A percentile compares a stretch with the other conserved stretches of the same genome.
Evolutionary conservation across 805 yeast species (phyloP).

Genomic region (Zygosaccharomyces pseudorouxii): DNA sequence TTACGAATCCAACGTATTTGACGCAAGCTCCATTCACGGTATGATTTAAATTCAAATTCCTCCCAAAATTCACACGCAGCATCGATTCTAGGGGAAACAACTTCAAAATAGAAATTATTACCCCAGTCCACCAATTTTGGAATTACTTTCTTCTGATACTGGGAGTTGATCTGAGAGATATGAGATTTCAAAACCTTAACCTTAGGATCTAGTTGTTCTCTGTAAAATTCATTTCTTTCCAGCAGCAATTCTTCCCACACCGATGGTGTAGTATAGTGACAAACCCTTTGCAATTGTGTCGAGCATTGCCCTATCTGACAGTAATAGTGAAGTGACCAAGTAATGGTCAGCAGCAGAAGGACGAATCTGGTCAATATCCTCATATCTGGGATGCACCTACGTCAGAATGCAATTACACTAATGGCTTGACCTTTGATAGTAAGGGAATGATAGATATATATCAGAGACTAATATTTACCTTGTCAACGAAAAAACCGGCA

Average conservation of each 20-base stretch:
- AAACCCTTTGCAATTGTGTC: constrained; percentile 14
- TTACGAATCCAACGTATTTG: constrained; percentile 2
- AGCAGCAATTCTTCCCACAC: constrained; percentile 17
- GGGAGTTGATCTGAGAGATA: constrained; percentile 3
- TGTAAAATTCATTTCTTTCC: constrained; percentile 14
- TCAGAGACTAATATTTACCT: too few species aligned
- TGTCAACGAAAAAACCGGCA: too few species aligned
- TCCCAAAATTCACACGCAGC: constrained; percentile 4
- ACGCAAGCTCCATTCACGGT: constrained; percentile 6
- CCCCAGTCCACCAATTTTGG: constrained; percentile 11
- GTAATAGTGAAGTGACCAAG: constrained; percentile 19
- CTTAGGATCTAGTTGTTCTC: constrained; percentile 17
- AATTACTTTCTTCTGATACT: constrained; percentile 7
- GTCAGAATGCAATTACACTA: neutral
- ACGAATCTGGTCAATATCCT: constrained; percentile 15
- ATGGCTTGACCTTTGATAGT: too few species aligned
- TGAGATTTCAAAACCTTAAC: constrained; percentile 6
- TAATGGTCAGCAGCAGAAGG: constrained; percentile 11
- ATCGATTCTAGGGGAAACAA: constrained; percentile 7
- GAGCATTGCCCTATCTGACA: constrained; percentile 22
- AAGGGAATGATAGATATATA: too few species aligned
- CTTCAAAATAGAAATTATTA: constrained; percentile 5
- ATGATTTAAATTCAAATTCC: constrained; percentile 1
- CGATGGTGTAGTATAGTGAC: constrained; percentile 22
- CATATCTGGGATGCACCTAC: constrained; percentile 8